Conservation (phyloP, 345 rosid species). For the Brassica napus region Da-Ae NC_063435.1:2865501-2866000, state of each 20-base stretch:
- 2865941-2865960: neutral
- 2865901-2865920: slow-evolving; percentile 6
- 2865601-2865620: slow-evolving; percentile 28
- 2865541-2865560: slow-evolving; percentile 21
- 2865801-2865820: slow-evolving; percentile 8
- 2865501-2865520: neutral
- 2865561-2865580: slow-evolving; percentile 13
- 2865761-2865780: neutral
- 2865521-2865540: neutral
- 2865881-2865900: slow-evolving; percentile 17
- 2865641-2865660: neutral
- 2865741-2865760: neutral
- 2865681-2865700: neutral
- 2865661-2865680: neutral
- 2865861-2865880: neutral
- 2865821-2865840: slow-evolving; percentile 35
- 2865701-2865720: neutral
- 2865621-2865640: slow-evolving; percentile 23
- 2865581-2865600: slow-evolving; percentile 10
- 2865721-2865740: neutral
- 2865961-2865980: slow-evolving; percentile 22
- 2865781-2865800: neutral
- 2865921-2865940: slow-evolving; percentile 14
- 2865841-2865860: slow-evolving; percentile 44
- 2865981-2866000: neutral